These are phyloP conservation scores for Eucalyptus pumila DNA, from an alignment of 345 rosid species.

Conservation along the genomic window DNA sequence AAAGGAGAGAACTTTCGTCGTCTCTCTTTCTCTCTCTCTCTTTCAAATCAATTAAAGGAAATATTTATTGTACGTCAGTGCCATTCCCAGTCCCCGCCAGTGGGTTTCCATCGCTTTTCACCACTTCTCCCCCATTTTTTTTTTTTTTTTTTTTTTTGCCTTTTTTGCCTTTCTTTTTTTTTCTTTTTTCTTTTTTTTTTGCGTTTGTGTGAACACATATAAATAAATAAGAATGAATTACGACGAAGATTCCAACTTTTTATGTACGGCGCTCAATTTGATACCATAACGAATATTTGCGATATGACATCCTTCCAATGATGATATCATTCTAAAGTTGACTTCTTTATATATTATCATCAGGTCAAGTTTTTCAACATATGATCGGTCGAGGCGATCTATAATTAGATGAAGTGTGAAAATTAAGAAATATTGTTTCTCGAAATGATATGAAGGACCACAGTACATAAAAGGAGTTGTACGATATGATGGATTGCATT, in stretches of 20 bases:
- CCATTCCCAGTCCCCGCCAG: not conserved
- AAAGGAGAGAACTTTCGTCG: not conserved
- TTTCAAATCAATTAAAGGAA: not conserved
- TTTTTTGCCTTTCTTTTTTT: not conserved
- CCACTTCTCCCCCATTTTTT: fast-evolving
- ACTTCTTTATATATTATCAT: not conserved
- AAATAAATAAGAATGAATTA: not conserved
- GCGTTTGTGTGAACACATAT: not conserved
- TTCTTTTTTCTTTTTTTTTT: not conserved
- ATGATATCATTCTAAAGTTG: fast-evolving
- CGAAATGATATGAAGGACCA: not conserved
- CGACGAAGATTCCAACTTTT: fast-evolving
- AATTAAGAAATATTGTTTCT: not conserved
- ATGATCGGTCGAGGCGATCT: fast-evolving
- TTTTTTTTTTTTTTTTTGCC: fast-evolving
- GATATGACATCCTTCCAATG: fast-evolving
- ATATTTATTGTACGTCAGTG: not conserved
- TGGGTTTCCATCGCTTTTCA: not conserved
- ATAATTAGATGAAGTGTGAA: not conserved
- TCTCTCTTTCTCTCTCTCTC: not conserved
- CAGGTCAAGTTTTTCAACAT: fast-evolving
- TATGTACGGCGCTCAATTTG: fast-evolving
- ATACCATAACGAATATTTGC: fast-evolving
- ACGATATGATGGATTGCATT: too few species aligned
- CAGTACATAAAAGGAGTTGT: not conserved